These are phyloP conservation scores for Chaetomium tenue DNA, from an alignment of 495 filamentous ascomycete species.

Conservation along the genomic window DNA sequence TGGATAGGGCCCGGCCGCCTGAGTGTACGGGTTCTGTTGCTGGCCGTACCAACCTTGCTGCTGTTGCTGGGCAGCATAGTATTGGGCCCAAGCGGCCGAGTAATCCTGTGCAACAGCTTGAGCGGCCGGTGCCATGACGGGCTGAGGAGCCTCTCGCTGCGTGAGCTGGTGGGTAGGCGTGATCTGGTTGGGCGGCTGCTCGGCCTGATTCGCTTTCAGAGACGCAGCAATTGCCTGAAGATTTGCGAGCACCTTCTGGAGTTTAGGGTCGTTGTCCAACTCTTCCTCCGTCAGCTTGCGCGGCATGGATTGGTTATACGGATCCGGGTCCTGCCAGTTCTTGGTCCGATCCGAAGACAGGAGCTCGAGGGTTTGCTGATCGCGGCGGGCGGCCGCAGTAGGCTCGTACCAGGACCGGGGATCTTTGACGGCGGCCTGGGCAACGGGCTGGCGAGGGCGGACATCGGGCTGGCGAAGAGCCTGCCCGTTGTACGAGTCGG, in stretches of 20 bases:
- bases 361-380: conserved; percentile 32
- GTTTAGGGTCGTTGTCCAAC: conserved; percentile 36
- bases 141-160: conserved; percentile 12
- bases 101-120: conserved; percentile 29
- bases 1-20: conserved; percentile 27
- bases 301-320: conserved; percentile 29
- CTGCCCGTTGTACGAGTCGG: conserved; percentile 19
- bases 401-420: conserved; percentile 11
- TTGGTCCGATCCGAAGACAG: conserved; percentile 39
- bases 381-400: conserved; percentile 20
- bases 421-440: background rate
- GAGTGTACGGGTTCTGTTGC: conserved; percentile 25
- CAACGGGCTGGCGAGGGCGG: background rate
- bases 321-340: conserved; percentile 36
- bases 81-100: conserved; percentile 33
- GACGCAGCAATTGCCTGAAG: conserved; percentile 34
- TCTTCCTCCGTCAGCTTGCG: conserved; percentile 32
- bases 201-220: conserved; percentile 18
- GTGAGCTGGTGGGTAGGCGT: conserved; percentile 4
- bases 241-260: conserved; percentile 33
- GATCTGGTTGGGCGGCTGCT: conserved; percentile 23
- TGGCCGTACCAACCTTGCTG: conserved; percentile 36
- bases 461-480: conserved; percentile 11
- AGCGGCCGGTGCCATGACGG: conserved; percentile 15
- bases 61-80: conserved; percentile 34